Evolutionary conservation across 495 filamentous ascomycete species (phyloP).

Genomic region (Penicillium roqueforti): DNA sequence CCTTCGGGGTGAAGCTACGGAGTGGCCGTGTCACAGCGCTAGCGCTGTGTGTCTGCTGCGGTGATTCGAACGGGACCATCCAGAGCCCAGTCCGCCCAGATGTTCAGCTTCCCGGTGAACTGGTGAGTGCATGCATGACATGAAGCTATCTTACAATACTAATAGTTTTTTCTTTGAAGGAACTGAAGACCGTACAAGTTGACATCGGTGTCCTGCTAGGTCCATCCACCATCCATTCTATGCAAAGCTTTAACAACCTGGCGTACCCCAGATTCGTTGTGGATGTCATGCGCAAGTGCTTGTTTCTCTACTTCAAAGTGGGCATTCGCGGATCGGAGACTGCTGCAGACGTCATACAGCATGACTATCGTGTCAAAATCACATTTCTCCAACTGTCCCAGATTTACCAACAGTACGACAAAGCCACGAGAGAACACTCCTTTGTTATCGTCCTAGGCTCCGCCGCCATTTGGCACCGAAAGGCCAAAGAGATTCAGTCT

Average conservation of each 20-base stretch:
- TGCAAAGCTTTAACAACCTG: constrained; percentile 24
- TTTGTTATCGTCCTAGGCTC: constrained; percentile 56
- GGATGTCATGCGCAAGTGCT: constrained; percentile 24
- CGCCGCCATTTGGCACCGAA: constrained; percentile 63
- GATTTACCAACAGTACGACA: constrained; percentile 45
- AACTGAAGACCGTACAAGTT: constrained; percentile 25
- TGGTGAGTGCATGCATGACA: constrained; percentile 24
- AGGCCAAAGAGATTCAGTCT: constrained; percentile 36
- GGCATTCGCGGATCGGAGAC: constrained; percentile 1
- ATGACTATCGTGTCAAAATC: constrained; percentile 53
- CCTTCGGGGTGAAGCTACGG: constrained; percentile 25
- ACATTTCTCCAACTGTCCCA: constrained; percentile 58
- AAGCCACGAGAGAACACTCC: constrained; percentile 35
- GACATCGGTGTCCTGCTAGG: constrained; percentile 32
- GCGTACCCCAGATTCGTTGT: constrained; percentile 17
- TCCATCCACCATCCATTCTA: constrained; percentile 25
- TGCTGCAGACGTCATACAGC: constrained; percentile 5
- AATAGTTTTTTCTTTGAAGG: constrained; percentile 15
- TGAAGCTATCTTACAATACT: not conserved
- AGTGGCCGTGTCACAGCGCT: constrained; percentile 8
- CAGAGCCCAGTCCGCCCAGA: constrained; percentile 28
- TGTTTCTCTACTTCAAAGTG: constrained; percentile 29
- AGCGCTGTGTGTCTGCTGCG: not conserved
- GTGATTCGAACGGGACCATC: constrained; percentile 7
- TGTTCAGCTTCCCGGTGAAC: constrained; percentile 26